A percentile compares a stretch with the other conserved stretches of the same genome.
Evolutionary conservation across 108 stramenopile species (phyloP).

Genomic region (Cyclotella choctawhatcheeana): DNA sequence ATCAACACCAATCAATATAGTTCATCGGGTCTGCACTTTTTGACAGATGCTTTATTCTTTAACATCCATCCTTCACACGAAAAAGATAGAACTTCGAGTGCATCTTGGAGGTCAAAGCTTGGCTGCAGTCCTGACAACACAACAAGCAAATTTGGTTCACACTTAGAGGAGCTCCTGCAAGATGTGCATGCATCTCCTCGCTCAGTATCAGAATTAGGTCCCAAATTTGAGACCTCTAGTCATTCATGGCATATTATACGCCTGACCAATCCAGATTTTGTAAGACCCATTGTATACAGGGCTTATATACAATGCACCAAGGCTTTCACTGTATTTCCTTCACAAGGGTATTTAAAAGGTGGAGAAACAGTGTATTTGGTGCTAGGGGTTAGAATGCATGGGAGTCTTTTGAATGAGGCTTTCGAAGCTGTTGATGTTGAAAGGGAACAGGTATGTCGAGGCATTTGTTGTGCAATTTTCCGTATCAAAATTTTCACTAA

Average conservation of each 20-base stretch:
- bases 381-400: conserved; percentile 61
- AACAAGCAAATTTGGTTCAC: conserved; percentile 9
- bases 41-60: conserved; percentile 74
- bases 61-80: conserved; percentile 49
- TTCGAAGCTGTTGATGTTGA: conserved; percentile 63
- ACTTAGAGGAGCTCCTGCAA: not conserved
- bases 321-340: conserved; percentile 71
- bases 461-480: not conserved
- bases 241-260: conserved; percentile 74
- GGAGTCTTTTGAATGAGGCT: conserved; percentile 50
- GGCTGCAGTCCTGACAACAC: not conserved
- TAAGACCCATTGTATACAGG: conserved; percentile 59
- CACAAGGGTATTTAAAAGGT: conserved; percentile 64
- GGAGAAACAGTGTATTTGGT: conserved; percentile 61
- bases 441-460: conserved; percentile 46
- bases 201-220: conserved; percentile 5
- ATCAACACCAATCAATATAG: conserved; percentile 56
- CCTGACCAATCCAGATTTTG: conserved; percentile 67
- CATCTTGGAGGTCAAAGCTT: conserved; percentile 8
- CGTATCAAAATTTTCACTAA: too few species aligned
- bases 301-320: conserved; percentile 66
- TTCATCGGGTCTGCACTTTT: conserved; percentile 49
- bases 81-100: conserved; percentile 6
- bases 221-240: conserved; percentile 46
- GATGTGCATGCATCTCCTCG: conserved; percentile 2